These are phyloP conservation scores for Xanthoconium stramineum DNA, from an alignment of 768 basidiomycete species.

Conservation along the genomic window DNA sequence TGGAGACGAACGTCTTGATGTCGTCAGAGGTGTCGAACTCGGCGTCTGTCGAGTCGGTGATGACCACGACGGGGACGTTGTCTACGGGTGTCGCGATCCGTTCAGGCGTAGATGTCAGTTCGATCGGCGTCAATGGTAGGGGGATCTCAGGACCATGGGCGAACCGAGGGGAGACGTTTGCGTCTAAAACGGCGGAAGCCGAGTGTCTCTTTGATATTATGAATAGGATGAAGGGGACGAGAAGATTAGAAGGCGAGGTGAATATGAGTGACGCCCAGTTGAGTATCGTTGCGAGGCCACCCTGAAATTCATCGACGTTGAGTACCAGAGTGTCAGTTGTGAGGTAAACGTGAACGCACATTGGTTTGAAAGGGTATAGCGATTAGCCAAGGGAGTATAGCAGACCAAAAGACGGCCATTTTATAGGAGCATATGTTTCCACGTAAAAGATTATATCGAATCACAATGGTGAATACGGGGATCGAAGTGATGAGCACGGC, in stretches of 20 bases:
- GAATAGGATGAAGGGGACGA: conserved; percentile 22
- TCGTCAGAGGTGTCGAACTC: not conserved
- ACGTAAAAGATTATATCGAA: conserved; percentile 24
- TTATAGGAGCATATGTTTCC: conserved; percentile 24
- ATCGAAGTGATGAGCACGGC: conserved; percentile 26
- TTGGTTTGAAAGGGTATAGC: conserved; percentile 26
- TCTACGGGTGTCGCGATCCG: not conserved
- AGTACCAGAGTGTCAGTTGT: not conserved
- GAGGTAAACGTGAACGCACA: conserved; percentile 3
- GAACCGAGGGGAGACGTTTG: conserved; percentile 2
- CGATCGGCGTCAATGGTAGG: not conserved
- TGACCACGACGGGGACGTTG: conserved; percentile 15
- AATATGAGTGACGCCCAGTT: conserved; percentile 27
- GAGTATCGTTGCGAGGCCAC: conserved; percentile 14
- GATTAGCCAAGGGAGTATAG: conserved; percentile 22
- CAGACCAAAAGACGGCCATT: conserved; percentile 23
- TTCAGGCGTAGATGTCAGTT: not conserved
- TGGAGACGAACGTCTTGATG: conserved; percentile 6
- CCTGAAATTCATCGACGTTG: not conserved
- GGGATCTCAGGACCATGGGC: not conserved
- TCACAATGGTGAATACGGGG: conserved; percentile 23
- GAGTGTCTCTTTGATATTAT: conserved; percentile 17
- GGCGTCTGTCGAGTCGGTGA: conserved; percentile 15
- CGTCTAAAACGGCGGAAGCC: conserved; percentile 21
- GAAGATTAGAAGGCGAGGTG: conserved; percentile 22